These are phyloP conservation scores for Exophiala bonariae DNA, from an alignment of 2,329 filamentous ascomycete species.

Conservation along the genomic window DNA sequence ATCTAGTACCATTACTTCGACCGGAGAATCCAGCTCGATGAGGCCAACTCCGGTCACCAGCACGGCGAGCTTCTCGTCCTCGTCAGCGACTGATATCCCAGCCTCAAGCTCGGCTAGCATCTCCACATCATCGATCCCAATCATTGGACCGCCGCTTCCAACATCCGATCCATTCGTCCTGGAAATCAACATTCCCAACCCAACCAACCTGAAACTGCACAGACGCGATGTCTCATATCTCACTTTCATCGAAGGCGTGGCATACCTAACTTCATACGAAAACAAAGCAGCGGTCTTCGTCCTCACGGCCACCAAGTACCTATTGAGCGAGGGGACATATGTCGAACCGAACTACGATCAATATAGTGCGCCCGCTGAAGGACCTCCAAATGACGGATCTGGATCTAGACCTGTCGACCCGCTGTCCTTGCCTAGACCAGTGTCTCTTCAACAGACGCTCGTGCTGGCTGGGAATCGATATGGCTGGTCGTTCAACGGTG, in stretches of 20 bases:
- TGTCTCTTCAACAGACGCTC: slow-evolving; percentile 8
- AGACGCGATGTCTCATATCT: slow-evolving; percentile 10
- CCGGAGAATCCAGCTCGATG: too few species aligned
- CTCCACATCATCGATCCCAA: neutral
- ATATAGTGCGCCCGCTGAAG: too few species aligned
- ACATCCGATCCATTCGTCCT: slow-evolving; percentile 14
- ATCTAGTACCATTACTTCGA: too few species aligned
- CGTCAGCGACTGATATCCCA: neutral
- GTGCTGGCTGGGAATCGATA: neutral
- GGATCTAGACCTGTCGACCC: too few species aligned
- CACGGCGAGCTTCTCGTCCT: too few species aligned
- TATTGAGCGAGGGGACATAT: slow-evolving; percentile 1
- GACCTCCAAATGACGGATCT: too few species aligned
- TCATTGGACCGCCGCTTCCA: slow-evolving; percentile 5
- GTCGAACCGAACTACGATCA: slow-evolving; percentile 3
- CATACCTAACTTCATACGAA: slow-evolving; percentile 6
- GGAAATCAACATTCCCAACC: neutral
- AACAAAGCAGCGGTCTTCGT: slow-evolving; percentile 10
- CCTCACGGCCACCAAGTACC: slow-evolving; percentile 8
- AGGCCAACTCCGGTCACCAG: too few species aligned
- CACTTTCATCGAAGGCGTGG: slow-evolving; percentile 5
- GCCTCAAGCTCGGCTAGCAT: neutral
- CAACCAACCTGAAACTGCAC: slow-evolving; percentile 2
- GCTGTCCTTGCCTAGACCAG: neutral
- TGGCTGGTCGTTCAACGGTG: slow-evolving; percentile 13